Conservation (phyloP, 176 grass and related monocot genomes). For the Triticum monococcum region DNA sequence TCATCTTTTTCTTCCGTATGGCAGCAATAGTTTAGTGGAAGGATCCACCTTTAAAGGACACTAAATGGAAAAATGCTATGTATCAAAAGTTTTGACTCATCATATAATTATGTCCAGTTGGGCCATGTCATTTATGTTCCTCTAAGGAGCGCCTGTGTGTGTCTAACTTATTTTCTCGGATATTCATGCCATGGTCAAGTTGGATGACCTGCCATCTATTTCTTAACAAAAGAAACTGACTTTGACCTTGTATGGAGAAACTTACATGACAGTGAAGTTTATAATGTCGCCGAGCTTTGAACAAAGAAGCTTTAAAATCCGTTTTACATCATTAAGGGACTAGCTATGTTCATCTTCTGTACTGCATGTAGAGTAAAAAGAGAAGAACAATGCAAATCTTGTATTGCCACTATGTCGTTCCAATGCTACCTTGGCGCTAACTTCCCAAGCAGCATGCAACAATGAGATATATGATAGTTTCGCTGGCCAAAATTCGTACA, state of each 20-base stretch:
- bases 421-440: not conserved
- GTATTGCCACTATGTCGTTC: not conserved
- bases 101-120: not conserved
- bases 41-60: not conserved
- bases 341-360: not conserved
- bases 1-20: not conserved
- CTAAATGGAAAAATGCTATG: not conserved
- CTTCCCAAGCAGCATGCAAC: not conserved
- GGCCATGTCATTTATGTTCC: not conserved
- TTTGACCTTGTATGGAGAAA: not conserved
- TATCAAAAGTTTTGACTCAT: not conserved
- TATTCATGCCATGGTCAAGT: not conserved
- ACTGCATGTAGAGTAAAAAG: not conserved
- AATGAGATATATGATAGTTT: not conserved
- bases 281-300: not conserved
- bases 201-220: not conserved
- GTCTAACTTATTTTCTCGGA: not conserved
- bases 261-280: not conserved
- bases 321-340: not conserved
- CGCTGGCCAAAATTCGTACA: not conserved
- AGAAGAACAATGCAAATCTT: not conserved
- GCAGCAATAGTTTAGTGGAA: constrained; percentile 7
- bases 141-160: not conserved
- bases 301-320: not conserved
- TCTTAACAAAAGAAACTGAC: not conserved